Evolutionary conservation across 768 basidiomycete genomes (phyloP).

Genomic region (Tulasnella sp.): DNA sequence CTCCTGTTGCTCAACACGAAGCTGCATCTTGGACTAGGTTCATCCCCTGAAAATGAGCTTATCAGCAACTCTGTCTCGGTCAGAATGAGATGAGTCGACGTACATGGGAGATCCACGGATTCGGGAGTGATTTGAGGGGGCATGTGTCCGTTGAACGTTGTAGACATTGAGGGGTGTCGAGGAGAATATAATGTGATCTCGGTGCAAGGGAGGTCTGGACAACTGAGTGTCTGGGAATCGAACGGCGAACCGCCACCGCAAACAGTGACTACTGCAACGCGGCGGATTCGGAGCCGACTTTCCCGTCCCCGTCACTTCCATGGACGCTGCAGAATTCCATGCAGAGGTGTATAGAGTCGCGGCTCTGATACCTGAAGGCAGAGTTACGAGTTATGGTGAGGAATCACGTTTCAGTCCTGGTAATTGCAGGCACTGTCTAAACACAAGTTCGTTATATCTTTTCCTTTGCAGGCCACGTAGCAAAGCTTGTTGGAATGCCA

Average conservation of each 20-base stretch:
- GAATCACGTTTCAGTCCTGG: neutral
- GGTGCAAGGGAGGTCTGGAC: neutral
- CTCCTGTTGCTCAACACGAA: neutral
- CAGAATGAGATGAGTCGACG: neutral
- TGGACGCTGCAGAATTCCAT: slow-evolving; percentile 55
- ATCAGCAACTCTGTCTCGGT: neutral
- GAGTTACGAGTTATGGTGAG: slow-evolving; percentile 68
- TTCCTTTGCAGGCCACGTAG: slow-evolving; percentile 38
- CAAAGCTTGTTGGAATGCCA: slow-evolving; percentile 71
- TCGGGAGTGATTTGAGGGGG: neutral
- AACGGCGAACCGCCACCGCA: neutral
- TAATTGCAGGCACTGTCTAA: neutral
- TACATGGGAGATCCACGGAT: neutral
- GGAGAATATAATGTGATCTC: neutral
- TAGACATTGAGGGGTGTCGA: neutral
- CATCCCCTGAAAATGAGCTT: neutral
- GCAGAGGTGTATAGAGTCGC: slow-evolving; percentile 63
- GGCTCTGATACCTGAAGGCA: slow-evolving; percentile 51
- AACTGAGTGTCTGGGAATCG: neutral
- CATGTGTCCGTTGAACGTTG: neutral
- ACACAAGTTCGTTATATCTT: neutral
- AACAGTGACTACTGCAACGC: neutral
- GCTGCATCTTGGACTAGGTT: neutral
- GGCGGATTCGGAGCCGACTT: neutral
- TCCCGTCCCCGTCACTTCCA: slow-evolving; percentile 17